Conservation (phyloP, 441 rosid species). For the Isatis lusitanica region DNA sequence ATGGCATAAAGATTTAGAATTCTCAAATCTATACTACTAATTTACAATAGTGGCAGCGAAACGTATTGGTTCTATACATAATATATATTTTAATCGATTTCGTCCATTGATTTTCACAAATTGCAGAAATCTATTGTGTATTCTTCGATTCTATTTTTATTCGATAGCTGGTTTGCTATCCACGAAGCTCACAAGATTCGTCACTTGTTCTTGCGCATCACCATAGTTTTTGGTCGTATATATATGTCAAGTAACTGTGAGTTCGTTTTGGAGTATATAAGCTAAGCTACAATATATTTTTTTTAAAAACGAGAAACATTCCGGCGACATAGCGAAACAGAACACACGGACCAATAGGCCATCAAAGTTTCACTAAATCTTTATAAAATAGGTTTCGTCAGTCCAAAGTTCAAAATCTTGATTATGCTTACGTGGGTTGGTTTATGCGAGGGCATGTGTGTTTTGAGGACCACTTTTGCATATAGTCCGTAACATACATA, state of each 20-base stretch:
- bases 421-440: conserved; percentile 27
- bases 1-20: neutral
- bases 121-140: neutral
- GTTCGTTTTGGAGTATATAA: neutral
- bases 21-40: neutral
- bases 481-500: conserved; percentile 1
- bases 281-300: neutral
- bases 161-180: neutral
- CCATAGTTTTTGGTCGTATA: neutral
- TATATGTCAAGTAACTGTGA: neutral
- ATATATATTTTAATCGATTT: neutral
- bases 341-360: conserved; percentile 10
- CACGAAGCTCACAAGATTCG: neutral
- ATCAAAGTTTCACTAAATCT: conserved; percentile 22
- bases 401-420: conserved; percentile 17
- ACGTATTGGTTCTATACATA: neutral
- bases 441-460: conserved; percentile 29
- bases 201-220: neutral
- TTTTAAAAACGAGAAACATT: neutral
- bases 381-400: conserved; percentile 16
- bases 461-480: conserved; percentile 36
- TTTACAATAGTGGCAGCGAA: neutral
- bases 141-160: no score
- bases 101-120: neutral
- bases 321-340: neutral